Evolutionary conservation across 2,329 filamentous ascomycete species (phyloP).

Genomic region (Cyclaneusma minus): DNA sequence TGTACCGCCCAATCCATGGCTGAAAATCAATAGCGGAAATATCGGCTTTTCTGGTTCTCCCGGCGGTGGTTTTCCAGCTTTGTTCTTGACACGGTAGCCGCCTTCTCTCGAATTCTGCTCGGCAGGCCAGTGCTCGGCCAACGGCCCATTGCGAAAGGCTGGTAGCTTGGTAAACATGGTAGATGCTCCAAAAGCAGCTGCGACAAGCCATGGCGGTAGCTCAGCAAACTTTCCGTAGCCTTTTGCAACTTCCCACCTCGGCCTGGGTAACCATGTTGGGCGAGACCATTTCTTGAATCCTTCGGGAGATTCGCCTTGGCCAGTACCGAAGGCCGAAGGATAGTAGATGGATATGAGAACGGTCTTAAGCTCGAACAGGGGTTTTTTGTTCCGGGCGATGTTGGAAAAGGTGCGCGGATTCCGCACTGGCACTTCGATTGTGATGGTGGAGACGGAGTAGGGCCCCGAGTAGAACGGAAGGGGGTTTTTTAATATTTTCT

Average conservation of each 20-base stretch:
- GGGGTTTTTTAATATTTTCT: conserved; percentile 26
- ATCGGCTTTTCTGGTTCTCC: conserved; percentile 24
- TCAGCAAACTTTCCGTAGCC: conserved; percentile 48
- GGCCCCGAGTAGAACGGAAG: conserved; percentile 35
- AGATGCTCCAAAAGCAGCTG: conserved; percentile 37
- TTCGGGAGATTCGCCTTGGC: conserved; percentile 21
- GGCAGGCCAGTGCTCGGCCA: conserved; percentile 38
- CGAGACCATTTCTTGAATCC: conserved; percentile 30
- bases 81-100: conserved; percentile 24
- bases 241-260: conserved; percentile 35
- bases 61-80: conserved; percentile 22
- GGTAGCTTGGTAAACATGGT: conserved; percentile 50
- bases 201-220: conserved; percentile 29
- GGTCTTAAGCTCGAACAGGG: conserved; percentile 37
- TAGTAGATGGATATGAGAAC: conserved; percentile 53
- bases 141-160: conserved; percentile 42
- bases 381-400: conserved; percentile 29
- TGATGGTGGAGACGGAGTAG: conserved; percentile 35
- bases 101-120: conserved; percentile 21
- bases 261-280: conserved; percentile 46
- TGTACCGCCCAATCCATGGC: conserved; percentile 49
- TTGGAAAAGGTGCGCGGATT: conserved; percentile 30
- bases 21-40: conserved; percentile 51
- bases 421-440: conserved; percentile 34
- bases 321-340: conserved; percentile 32